phyloP scores from a whole-genome alignment of 2,329 filamentous ascomycete species.

The Cylindrodendrum hubeiense region DNA sequence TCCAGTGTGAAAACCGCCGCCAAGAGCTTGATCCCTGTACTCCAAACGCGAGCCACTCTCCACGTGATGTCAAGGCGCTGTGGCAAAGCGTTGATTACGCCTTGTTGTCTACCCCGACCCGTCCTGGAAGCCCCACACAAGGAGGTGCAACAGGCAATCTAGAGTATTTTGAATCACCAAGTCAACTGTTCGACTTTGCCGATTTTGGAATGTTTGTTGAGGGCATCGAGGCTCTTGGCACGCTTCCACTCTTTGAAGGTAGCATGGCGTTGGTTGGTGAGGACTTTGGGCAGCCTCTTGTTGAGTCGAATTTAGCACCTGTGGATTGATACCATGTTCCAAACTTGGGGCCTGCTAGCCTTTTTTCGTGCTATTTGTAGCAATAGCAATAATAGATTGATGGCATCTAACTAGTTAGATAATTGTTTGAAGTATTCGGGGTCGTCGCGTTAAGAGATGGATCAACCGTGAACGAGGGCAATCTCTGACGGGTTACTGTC shows the following conservation, averaged over 20 bases:
- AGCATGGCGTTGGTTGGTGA: not conserved
- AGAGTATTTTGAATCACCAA: not conserved
- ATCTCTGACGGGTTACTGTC: no score
- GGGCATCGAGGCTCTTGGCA: not conserved
- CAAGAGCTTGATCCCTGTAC: not conserved
- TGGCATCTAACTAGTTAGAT: no score
- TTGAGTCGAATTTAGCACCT: not conserved
- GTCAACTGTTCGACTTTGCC: conserved; percentile 5
- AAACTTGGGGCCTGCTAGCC: no score
- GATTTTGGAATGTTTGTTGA: not conserved
- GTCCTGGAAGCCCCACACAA: not conserved
- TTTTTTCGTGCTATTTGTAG: no score
- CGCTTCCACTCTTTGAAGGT: not conserved
- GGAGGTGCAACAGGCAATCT: not conserved
- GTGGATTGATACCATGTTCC: not conserved
- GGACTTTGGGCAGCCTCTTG: not conserved
- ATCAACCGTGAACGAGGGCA: no score
- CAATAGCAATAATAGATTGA: no score
- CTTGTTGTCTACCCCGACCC: not conserved
- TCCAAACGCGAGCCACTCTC: not conserved
- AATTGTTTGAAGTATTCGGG: no score
- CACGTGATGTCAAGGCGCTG: not conserved
- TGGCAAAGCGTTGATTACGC: conserved; percentile 11
- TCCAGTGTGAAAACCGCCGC: not conserved
- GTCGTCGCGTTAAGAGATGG: no score